phyloP scores from a whole-genome alignment of 371 early-diverging fungal genomes.

The Apophysomyces ossiformis region DNA sequence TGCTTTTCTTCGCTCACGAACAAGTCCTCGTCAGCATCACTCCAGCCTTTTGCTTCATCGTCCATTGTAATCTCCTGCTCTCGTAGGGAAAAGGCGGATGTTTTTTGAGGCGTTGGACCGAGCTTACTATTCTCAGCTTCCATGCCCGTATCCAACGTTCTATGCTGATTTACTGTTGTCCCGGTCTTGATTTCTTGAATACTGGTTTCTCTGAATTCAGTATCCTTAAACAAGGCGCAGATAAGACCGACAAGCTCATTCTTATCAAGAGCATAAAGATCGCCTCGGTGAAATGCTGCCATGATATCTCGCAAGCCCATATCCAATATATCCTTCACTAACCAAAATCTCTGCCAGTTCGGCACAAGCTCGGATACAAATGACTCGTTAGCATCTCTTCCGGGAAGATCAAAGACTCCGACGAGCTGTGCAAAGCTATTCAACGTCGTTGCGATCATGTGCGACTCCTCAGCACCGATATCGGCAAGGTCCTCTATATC shows the following conservation, averaged over 20 bases:
- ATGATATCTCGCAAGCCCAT: conserved; percentile 74
- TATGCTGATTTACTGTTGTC: neutral
- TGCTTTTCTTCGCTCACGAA: conserved; percentile 9
- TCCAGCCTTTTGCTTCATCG: conserved; percentile 8
- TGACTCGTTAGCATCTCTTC: conserved; percentile 39
- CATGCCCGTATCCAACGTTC: neutral
- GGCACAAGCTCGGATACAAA: conserved; percentile 44
- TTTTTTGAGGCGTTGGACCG: neutral
- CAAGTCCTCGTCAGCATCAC: conserved; percentile 22
- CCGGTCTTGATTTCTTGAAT: conserved; percentile 63
- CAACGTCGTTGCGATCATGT: conserved; percentile 55
- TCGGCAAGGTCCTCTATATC: conserved; percentile 64
- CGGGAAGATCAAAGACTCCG: conserved; percentile 54
- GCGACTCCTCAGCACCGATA: conserved; percentile 75
- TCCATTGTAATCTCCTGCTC: neutral
- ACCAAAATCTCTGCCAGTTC: conserved; percentile 63
- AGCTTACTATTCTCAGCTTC: neutral
- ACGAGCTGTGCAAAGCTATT: conserved; percentile 59
- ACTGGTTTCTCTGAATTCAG: conserved; percentile 62
- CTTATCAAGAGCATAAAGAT: conserved; percentile 61
- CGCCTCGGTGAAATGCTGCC: conserved; percentile 58
- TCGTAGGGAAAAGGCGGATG: neutral
- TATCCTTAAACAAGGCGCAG: conserved; percentile 75
- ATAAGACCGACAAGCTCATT: conserved; percentile 61
- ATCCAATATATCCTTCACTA: conserved; percentile 67